Evolutionary conservation across 768 basidiomycete genomes (phyloP).

Genomic region (Obba rivulosa): DNA sequence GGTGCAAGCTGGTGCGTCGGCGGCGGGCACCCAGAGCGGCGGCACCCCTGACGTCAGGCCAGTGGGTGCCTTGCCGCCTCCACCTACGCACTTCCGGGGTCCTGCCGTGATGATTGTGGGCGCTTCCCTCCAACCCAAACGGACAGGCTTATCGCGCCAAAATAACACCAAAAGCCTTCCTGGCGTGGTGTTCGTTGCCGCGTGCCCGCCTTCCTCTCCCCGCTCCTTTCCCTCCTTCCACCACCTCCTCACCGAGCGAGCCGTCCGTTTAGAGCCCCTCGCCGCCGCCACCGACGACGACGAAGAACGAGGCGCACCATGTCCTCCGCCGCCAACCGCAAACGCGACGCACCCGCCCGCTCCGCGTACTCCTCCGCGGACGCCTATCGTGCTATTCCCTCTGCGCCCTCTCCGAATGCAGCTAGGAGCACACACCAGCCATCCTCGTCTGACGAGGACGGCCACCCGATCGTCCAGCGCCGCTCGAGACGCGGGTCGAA

Average conservation of each 20-base stretch:
- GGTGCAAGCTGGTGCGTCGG: too few species aligned
- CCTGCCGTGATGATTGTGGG: too few species aligned
- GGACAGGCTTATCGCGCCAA: too few species aligned
- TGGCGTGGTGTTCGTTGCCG: too few species aligned
- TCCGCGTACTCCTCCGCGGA: conserved; percentile 20
- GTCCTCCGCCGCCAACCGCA: conserved; percentile 11
- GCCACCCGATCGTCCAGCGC: conserved; percentile 11
- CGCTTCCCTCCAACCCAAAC: too few species aligned
- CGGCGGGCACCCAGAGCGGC: too few species aligned
- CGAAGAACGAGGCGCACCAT: conserved; percentile 2
- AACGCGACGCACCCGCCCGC: conserved; percentile 12
- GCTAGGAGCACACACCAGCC: conserved; percentile 5
- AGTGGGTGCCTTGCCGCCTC: too few species aligned
- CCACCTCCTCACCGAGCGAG: background rate
- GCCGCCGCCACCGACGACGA: too few species aligned
- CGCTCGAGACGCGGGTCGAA: background rate
- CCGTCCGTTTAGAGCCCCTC: too few species aligned
- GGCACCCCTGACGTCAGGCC: too few species aligned
- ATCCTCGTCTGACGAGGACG: conserved; percentile 18
- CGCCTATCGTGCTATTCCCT: conserved; percentile 21
- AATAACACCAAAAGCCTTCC: too few species aligned
- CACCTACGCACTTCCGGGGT: too few species aligned
- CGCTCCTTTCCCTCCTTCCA: background rate
- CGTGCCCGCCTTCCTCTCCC: conserved; percentile 3
- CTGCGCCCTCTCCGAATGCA: conserved; percentile 12